Percentiles rank a stretch among this genome's conserved stretches.
phyloP scores from a whole-genome alignment of 768 basidiomycete species.

The Atractiella rhizophila region DNA sequence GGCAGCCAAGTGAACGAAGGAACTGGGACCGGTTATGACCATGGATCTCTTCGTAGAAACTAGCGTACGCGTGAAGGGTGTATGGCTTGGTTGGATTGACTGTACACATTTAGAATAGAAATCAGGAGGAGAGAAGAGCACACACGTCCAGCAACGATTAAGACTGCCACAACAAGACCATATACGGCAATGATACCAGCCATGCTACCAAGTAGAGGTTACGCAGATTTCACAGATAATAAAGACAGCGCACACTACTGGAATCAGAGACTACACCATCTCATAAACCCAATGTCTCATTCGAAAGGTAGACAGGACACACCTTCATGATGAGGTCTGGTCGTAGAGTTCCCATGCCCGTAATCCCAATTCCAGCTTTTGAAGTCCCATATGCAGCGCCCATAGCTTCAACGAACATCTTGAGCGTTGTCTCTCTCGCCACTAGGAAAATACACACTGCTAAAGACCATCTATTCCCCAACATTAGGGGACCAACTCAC shows the following conservation, averaged over 20 bases:
- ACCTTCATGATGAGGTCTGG: slow-evolving; percentile 99
- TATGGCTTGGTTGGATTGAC: slow-evolving; percentile 12
- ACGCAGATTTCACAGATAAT: neutral
- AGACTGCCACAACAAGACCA: slow-evolving; percentile 79
- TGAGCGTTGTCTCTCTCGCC: neutral
- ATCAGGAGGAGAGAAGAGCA: slow-evolving; percentile 8
- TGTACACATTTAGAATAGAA: neutral
- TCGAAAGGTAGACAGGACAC: slow-evolving; percentile 11
- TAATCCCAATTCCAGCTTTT: slow-evolving; percentile 89
- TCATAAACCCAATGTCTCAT: neutral
- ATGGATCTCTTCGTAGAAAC: neutral
- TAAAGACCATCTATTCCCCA: slow-evolving; percentile 66
- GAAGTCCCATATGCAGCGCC: slow-evolving; percentile 92
- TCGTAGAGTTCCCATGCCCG: slow-evolving; percentile 73
- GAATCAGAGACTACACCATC: slow-evolving; percentile 50
- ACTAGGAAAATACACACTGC: slow-evolving; percentile 37
- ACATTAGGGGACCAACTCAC: neutral
- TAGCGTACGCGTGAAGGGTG: slow-evolving; percentile 8
- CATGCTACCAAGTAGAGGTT: slow-evolving; percentile 29
- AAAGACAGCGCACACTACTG: slow-evolving; percentile 38
- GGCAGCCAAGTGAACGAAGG: slow-evolving; percentile 76
- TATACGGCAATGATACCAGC: slow-evolving; percentile 95
- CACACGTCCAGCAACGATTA: slow-evolving; percentile 49
- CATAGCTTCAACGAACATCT: slow-evolving; percentile 32
- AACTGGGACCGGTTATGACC: slow-evolving; percentile 40